phyloP scores from a whole-genome alignment of 192 early-diverging fungal species.

The Lunasporangiospora selenospora region DNA sequence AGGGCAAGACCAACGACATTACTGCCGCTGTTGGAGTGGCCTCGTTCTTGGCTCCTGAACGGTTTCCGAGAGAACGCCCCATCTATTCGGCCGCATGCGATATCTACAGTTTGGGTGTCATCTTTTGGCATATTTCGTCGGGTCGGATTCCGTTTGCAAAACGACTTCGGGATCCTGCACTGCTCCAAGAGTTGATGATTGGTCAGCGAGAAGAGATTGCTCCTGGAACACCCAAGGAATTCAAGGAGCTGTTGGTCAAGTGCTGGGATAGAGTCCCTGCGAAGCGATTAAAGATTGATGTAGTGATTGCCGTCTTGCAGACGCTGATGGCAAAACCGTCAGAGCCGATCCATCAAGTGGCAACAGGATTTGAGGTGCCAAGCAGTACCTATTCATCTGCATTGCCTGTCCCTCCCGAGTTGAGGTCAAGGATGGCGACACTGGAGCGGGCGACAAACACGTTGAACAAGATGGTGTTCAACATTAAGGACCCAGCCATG shows the following conservation, averaged over 20 bases:
- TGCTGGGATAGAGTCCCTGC: conserved; percentile 51
- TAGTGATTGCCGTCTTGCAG: conserved; percentile 44
- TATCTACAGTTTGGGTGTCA: conserved; percentile 52
- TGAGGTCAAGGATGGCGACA: conserved; percentile 29
- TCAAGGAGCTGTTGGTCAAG: conserved; percentile 34
- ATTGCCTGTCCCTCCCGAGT: conserved; percentile 31
- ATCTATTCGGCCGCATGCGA: conserved; percentile 47
- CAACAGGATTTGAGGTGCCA: conserved; percentile 27
- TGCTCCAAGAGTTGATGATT: conserved; percentile 39
- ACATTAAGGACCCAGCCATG: conserved; percentile 32
- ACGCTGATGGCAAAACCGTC: conserved; percentile 28
- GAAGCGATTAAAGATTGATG: conserved; percentile 43
- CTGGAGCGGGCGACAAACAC: conserved; percentile 34
- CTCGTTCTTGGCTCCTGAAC: conserved; percentile 38
- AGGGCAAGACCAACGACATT: conserved; percentile 23
- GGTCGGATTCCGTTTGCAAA: conserved; percentile 50
- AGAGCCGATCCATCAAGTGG: conserved; percentile 22
- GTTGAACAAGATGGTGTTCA: conserved; percentile 42
- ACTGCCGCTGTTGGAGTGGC: conserved; percentile 35
- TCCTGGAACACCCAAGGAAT: conserved; percentile 47
- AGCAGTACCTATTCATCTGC: conserved; percentile 27
- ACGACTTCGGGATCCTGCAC: conserved; percentile 32
- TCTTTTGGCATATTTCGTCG: conserved; percentile 55
- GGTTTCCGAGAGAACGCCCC: conserved; percentile 28
- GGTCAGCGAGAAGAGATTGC: conserved; percentile 48